A percentile compares a stretch with the other conserved stretches of the same genome.
Evolutionary conservation across 768 basidiomycete genomes (phyloP).

Genomic region (Mycena vulgaris): DNA sequence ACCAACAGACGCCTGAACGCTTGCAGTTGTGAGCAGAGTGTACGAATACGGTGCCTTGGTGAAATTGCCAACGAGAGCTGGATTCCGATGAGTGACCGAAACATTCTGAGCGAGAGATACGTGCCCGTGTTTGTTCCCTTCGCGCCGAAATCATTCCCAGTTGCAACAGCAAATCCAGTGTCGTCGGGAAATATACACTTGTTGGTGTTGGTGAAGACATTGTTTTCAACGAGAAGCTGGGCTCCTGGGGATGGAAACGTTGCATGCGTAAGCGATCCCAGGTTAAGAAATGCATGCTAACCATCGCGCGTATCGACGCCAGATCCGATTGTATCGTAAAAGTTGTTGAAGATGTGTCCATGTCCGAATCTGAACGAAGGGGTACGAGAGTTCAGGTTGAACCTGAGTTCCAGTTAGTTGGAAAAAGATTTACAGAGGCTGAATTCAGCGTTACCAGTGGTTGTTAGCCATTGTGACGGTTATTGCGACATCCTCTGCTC

Average conservation of each 20-base stretch:
- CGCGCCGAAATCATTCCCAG: slow-evolving; percentile 55
- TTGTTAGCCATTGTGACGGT: slow-evolving; percentile 55
- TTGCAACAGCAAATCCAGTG: slow-evolving; percentile 57
- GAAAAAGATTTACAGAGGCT: background rate
- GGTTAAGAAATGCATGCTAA: background rate
- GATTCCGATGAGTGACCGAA: background rate
- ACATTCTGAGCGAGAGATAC: background rate
- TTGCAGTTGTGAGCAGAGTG: slow-evolving; percentile 45
- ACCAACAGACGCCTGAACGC: slow-evolving; percentile 46
- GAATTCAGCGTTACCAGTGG: slow-evolving; percentile 46
- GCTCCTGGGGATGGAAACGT: slow-evolving; percentile 46
- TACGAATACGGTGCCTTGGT: slow-evolving; percentile 52
- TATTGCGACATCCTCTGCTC: slow-evolving; percentile 47
- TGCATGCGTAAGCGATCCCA: background rate
- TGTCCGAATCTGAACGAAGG: slow-evolving; percentile 63
- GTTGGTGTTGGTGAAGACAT: slow-evolving; percentile 57
- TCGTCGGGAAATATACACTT: slow-evolving; percentile 59
- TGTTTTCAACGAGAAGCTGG: slow-evolving; percentile 63
- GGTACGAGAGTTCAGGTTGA: slow-evolving; percentile 60
- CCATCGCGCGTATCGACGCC: slow-evolving; percentile 59
- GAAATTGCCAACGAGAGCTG: slow-evolving; percentile 50
- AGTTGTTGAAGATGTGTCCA: slow-evolving; percentile 60
- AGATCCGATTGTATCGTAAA: slow-evolving; percentile 59
- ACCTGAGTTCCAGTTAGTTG: slow-evolving; percentile 12
- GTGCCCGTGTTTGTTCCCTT: slow-evolving; percentile 45